Evolutionary conservation across 1,284 basidiomycete genomes (phyloP).

Genomic region (Anthracocystis setariae): DNA sequence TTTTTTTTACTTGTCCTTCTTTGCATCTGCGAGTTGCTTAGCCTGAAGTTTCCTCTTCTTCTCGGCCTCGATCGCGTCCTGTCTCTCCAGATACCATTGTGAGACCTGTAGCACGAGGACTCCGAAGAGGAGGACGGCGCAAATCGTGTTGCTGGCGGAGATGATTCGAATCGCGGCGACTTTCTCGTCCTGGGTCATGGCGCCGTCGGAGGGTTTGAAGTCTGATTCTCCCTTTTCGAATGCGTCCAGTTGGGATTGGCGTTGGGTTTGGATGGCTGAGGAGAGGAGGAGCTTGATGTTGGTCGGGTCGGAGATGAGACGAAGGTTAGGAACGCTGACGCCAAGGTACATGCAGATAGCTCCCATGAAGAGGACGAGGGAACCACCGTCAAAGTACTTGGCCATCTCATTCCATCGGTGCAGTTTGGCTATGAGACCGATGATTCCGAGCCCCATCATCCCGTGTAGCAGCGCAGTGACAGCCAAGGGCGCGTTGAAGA

Average conservation of each 20-base stretch:
- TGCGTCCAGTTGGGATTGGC: conserved; percentile 37
- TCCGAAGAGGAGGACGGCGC: conserved; percentile 53
- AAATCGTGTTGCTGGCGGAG: conserved; percentile 62
- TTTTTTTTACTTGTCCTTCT: conserved; percentile 44
- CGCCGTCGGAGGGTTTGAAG: conserved; percentile 36
- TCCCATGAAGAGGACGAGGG: conserved; percentile 61
- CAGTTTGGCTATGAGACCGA: conserved; percentile 63
- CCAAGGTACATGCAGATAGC: conserved; percentile 62
- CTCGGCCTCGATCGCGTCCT: conserved; percentile 42
- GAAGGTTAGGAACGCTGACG: conserved; percentile 61
- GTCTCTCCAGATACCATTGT: conserved; percentile 60
- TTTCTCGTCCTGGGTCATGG: conserved; percentile 54
- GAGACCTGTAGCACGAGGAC: conserved; percentile 60
- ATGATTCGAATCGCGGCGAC: conserved; percentile 56
- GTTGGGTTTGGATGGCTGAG: conserved; percentile 55
- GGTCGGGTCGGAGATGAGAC: conserved; percentile 57
- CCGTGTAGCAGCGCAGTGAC: conserved; percentile 63
- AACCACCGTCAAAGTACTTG: conserved; percentile 65
- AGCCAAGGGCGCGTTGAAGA: conserved; percentile 57
- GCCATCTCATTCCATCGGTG: conserved; percentile 65
- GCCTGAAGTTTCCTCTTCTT: conserved; percentile 35
- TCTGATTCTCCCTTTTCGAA: conserved; percentile 31
- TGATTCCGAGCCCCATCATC: conserved; percentile 61
- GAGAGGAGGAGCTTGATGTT: conserved; percentile 49
- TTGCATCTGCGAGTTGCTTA: conserved; percentile 27